Conservation (phyloP, 2,329 filamentous ascomycete genomes). For the Biscogniauxia marginata region DNA sequence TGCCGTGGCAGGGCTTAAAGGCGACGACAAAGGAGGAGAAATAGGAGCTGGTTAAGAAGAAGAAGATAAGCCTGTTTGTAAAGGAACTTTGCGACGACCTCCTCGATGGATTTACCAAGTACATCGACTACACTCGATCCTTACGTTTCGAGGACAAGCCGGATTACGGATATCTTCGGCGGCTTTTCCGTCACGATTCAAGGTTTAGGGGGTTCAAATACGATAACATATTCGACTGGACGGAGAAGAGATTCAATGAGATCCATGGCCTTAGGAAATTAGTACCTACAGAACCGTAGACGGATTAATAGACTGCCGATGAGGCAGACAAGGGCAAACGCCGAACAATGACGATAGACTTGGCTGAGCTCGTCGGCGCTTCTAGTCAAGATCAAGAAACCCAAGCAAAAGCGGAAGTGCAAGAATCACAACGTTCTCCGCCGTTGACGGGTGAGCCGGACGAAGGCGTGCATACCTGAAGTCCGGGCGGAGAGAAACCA, state of each 20-base stretch:
- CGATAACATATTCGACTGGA: conserved; percentile 76
- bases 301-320: too few species aligned
- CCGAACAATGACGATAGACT: too few species aligned
- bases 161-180: conserved; percentile 68
- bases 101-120: conserved; percentile 73
- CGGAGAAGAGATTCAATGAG: conserved; percentile 30
- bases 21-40: conserved; percentile 74
- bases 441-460: too few species aligned
- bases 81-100: conserved; percentile 68
- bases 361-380: too few species aligned
- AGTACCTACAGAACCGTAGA: too few species aligned
- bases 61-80: conserved; percentile 74
- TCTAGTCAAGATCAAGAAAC: too few species aligned
- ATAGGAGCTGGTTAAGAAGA: conserved; percentile 70
- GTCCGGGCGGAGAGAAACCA: too few species aligned
- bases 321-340: too few species aligned
- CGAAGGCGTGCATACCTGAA: too few species aligned
- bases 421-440: too few species aligned
- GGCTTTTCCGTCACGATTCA: conserved; percentile 61
- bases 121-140: conserved; percentile 72
- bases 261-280: too few species aligned
- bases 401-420: too few species aligned
- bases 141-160: conserved; percentile 74
- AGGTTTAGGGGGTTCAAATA: conserved; percentile 73
- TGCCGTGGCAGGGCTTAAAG: conserved; percentile 73